Base-by-base conservation (phyloP, 2,329 filamentous ascomycete species). In the Penicillium paneum region DNA sequence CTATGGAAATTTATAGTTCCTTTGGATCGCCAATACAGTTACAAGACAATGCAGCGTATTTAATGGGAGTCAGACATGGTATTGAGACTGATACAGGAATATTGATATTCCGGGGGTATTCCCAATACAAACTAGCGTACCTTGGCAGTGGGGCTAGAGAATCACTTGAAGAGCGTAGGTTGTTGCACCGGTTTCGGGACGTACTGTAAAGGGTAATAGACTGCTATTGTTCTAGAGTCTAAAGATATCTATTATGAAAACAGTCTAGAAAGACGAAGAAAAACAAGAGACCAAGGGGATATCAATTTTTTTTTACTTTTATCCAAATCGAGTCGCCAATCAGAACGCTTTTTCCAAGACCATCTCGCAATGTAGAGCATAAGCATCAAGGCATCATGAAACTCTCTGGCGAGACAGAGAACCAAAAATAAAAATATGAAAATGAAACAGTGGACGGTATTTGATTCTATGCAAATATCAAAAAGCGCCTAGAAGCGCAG, bases 401-500 rank as follows among this genome's bases (percentile, higher is more conserved):
- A 29, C 17, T 19, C 45, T 19, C 41, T 28, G 10, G 5, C 26
- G 5, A 29, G 2, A n/a, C 5, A 15, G 31, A 35, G 36, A 13
- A 26, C 24, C 39, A 21, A 36, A 26, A 17, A 47, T 28, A 17
- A 40, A 39, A 21, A 36, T 24, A 24, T 5, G 21, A 19, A 10
- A 4, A 28, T 32, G 13, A 8, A 52, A 40, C 8, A 13, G 6
- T 17, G 7, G 5, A 13, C 13, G 11, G 5, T 8, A 24, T 28
- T 21, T 21, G 8, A 39, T 3, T 17, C 28, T 5, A 35, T 17
- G 34, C 2, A 31, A 8, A 35, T 13, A 17, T 2, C 5, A 15
- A 8, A 39, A 38, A 29, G 21, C 2, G 19, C 15, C 67, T 76
- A 75, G 69, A 78, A 85, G 59, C 83, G 78, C 74, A 86, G 67